These are phyloP conservation scores for Lathyrus tuberosus DNA, from an alignment of 306 rosid genomes.

Conservation along the genomic window DNA sequence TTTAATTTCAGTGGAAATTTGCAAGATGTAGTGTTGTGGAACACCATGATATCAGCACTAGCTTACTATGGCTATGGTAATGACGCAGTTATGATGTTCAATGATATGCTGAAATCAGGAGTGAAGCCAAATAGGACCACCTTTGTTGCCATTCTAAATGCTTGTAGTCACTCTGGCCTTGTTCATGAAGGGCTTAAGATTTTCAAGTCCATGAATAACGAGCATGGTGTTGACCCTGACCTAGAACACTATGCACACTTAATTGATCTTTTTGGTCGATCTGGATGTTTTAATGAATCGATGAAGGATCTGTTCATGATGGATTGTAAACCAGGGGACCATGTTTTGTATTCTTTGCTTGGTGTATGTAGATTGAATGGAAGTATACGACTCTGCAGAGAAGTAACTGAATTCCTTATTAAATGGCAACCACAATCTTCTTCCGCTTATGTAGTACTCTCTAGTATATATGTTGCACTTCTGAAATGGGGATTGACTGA, in stretches of 20 bases:
- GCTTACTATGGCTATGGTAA: conserved; percentile 65
- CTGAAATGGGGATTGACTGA: conserved; percentile 67
- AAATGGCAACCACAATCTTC: conserved; percentile 63
- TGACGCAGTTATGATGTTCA: conserved; percentile 59
- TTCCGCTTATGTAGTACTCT: conserved; percentile 57
- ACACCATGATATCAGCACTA: conserved; percentile 71
- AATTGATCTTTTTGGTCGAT: conserved; percentile 69
- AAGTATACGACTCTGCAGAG: conserved; percentile 58
- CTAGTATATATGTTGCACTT: conserved; percentile 61
- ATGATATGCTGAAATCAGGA: conserved; percentile 60
- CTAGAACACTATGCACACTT: conserved; percentile 80
- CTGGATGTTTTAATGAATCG: conserved; percentile 53
- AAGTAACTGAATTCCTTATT: conserved; percentile 61
- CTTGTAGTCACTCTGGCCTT: conserved; percentile 78
- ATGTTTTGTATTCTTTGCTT: conserved; percentile 59
- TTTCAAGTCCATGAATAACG: conserved; percentile 63
- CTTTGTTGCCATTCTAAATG: conserved; percentile 63
- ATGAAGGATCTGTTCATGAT: conserved; percentile 53
- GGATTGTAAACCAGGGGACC: conserved; percentile 58
- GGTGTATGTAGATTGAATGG: conserved; percentile 62
- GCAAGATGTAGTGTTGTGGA: conserved; percentile 76
- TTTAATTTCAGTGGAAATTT: conserved; percentile 55
- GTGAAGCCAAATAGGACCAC: conserved; percentile 69
- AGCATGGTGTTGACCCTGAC: conserved; percentile 62
- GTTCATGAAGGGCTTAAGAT: conserved; percentile 68